Percentiles rank a stretch among this genome's conserved stretches.
Evolutionary conservation across 1,139 yeast genomes (phyloP).

Genomic region (Trichomonascaceae sp.): DNA sequence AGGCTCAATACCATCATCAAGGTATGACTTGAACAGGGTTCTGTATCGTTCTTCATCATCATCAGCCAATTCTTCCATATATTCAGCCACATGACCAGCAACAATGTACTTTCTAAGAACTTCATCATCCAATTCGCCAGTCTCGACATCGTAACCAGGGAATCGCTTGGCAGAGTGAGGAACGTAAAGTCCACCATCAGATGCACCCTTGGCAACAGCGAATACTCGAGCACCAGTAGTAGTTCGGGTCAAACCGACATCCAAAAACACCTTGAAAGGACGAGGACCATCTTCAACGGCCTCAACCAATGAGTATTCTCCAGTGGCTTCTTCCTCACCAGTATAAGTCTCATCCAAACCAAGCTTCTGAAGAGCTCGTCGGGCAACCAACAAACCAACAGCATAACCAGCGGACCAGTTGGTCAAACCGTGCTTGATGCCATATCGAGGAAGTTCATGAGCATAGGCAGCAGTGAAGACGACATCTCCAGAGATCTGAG

Average conservation of each 20-base stretch:
- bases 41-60: slow-evolving; percentile 99
- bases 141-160: slow-evolving; percentile 99
- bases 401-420: slow-evolving; percentile 99
- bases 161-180: slow-evolving; percentile 99
- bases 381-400: slow-evolving; percentile 96
- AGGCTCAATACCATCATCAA: slow-evolving; percentile 95
- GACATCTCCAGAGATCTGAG: slow-evolving; percentile 95
- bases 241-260: slow-evolving; percentile 99
- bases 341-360: slow-evolving; percentile 96
- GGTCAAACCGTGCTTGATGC: slow-evolving; percentile 97
- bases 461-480: slow-evolving; percentile 98
- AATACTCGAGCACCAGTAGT: slow-evolving; percentile 99
- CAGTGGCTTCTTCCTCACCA: slow-evolving; percentile 99
- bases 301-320: slow-evolving; percentile 97
- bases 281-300: slow-evolving; percentile 99
- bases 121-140: slow-evolving; percentile 94
- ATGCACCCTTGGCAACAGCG: slow-evolving; percentile 99
- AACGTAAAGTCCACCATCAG: slow-evolving; percentile 99
- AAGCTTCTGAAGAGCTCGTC: slow-evolving; percentile 97
- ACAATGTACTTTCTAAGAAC: slow-evolving; percentile 97
- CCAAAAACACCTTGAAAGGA: slow-evolving; percentile 99
- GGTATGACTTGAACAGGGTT: slow-evolving; percentile 92
- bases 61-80: slow-evolving; percentile 99
- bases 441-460: slow-evolving; percentile 97
- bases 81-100: slow-evolving; percentile 99